phyloP scores from a whole-genome alignment of 108 stramenopile genomes.

The Skeletonema marinoi region DNA sequence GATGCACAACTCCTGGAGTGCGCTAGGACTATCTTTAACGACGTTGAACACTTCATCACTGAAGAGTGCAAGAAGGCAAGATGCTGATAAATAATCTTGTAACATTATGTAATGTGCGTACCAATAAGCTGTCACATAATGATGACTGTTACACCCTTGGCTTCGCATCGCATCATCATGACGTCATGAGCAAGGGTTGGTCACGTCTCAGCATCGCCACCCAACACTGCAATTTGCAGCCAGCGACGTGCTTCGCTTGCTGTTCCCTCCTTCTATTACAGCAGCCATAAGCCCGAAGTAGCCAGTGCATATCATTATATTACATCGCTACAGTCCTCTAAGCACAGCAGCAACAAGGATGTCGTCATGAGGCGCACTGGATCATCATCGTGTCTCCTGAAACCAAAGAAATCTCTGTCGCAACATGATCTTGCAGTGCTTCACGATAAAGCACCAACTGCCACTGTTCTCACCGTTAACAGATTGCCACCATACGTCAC shows the following conservation, averaged over 20 bases:
- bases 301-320: neutral
- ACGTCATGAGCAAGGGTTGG: too few relatives aligned
- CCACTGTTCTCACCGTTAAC: slow-evolving; percentile 38
- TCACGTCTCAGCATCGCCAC: too few relatives aligned
- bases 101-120: too few relatives aligned
- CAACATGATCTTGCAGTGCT: slow-evolving; percentile 24
- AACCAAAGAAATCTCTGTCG: slow-evolving; percentile 27
- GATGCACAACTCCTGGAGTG: slow-evolving; percentile 26
- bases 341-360: neutral
- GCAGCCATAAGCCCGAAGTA: too few relatives aligned
- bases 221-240: too few relatives aligned
- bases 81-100: neutral
- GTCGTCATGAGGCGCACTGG: slow-evolving; percentile 35
- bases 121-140: too few relatives aligned
- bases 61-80: neutral
- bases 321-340: neutral
- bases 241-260: too few relatives aligned
- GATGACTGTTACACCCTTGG: too few relatives aligned
- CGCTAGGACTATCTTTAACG: slow-evolving; percentile 35
- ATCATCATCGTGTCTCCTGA: slow-evolving; percentile 42
- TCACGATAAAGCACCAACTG: slow-evolving; percentile 20
- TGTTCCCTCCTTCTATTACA: too few relatives aligned
- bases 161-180: too few relatives aligned
- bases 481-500: slow-evolving; percentile 30
- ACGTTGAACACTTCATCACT: slow-evolving; percentile 36